Percentiles rank a stretch among this genome's conserved stretches.
These are phyloP conservation scores for Kodamaea sp. DNA, from an alignment of 1,139 yeast genomes.

Conservation along the genomic window DNA sequence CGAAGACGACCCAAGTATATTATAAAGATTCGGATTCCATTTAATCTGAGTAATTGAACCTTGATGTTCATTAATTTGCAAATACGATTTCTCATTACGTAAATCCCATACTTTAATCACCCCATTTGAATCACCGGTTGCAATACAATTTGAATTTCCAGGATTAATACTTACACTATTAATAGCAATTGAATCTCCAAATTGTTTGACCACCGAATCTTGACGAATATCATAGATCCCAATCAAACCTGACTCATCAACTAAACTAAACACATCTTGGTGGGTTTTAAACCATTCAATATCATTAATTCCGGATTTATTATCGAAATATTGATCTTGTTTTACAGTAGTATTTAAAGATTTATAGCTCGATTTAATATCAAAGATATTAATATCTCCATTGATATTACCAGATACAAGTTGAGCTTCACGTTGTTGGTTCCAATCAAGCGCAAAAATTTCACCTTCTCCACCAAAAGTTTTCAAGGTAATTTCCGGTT, in stretches of 20 bases:
- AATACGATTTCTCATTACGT: conserved; percentile 36
- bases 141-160: conserved; percentile 49
- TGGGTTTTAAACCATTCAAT: conserved; percentile 60
- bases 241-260: conserved; percentile 53
- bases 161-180: conserved; percentile 68
- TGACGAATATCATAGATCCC: conserved; percentile 50
- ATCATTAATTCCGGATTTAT: conserved; percentile 51
- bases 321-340: conserved; percentile 6
- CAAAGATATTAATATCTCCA: conserved; percentile 35
- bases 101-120: conserved; percentile 65
- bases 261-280: conserved; percentile 52
- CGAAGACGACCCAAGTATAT: conserved; percentile 70
- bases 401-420: conserved; percentile 35
- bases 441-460: conserved; percentile 47
- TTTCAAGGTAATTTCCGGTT: too few species aligned
- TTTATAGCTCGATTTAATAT: conserved; percentile 25
- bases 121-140: conserved; percentile 71
- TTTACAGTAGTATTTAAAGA: conserved; percentile 2
- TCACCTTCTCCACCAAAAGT: conserved; percentile 18
- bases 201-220: conserved; percentile 19
- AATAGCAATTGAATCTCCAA: conserved; percentile 46
- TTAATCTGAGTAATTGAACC: conserved; percentile 65
- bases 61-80: conserved; percentile 48
- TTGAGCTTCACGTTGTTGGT: conserved; percentile 35
- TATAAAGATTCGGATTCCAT: conserved; percentile 69